Evolutionary conservation across 2,329 filamentous ascomycete genomes (phyloP).

Genomic region (Monascus ruber): DNA sequence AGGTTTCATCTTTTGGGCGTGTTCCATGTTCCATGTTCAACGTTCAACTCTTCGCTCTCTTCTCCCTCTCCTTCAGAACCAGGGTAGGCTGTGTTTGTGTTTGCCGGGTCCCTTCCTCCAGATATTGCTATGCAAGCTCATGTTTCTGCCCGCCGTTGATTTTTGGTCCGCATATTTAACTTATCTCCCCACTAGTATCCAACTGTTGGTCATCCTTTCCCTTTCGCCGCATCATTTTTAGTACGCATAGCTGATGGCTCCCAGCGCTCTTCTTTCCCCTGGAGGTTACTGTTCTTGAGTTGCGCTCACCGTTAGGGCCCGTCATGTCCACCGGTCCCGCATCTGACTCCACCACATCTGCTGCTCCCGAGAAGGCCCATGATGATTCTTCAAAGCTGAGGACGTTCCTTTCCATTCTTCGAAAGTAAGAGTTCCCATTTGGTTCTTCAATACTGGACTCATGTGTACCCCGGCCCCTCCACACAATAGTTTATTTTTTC

Average conservation of each 20-base stretch:
- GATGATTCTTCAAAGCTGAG: conserved; percentile 82
- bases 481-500: background rate
- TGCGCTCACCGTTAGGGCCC: background rate
- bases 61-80: too few species aligned
- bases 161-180: too few species aligned
- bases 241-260: background rate
- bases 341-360: conserved; percentile 10
- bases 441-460: background rate
- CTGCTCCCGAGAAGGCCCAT: conserved; percentile 42
- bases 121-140: too few species aligned
- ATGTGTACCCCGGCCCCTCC: background rate
- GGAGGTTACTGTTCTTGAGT: background rate
- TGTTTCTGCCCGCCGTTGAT: too few species aligned
- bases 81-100: too few species aligned
- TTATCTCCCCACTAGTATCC: too few species aligned
- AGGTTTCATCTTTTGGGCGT: too few species aligned
- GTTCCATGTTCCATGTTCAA: too few species aligned
- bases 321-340: background rate
- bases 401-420: conserved; percentile 77
- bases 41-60: too few species aligned
- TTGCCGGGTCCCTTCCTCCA: too few species aligned
- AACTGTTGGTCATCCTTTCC: background rate
- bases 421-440: conserved; percentile 53
- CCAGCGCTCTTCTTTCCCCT: background rate
- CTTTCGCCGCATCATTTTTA: background rate